A percentile compares a stretch with the other conserved stretches of the same genome.
Evolutionary conservation across 2,329 filamentous ascomycete species (phyloP).

Genomic region (Aspergillus latus): DNA sequence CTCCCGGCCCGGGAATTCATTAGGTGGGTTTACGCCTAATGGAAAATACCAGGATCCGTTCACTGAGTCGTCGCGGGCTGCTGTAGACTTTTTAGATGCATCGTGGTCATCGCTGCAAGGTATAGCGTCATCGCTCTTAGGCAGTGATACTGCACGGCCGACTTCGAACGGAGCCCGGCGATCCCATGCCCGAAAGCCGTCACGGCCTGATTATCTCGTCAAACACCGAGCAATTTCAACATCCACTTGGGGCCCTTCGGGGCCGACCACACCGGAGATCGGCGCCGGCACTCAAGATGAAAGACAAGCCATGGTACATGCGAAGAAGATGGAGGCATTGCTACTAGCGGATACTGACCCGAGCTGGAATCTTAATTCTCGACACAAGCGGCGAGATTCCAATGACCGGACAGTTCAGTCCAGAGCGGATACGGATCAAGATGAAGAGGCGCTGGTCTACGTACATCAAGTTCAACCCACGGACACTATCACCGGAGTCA

Average conservation of each 20-base stretch:
- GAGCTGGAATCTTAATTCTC: conserved; percentile 34
- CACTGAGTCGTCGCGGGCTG: conserved; percentile 27
- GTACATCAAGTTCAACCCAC: conserved; percentile 78
- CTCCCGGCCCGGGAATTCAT: conserved; percentile 25
- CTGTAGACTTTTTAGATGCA: conserved; percentile 44
- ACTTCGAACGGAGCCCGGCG: conserved; percentile 29
- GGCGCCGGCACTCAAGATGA: conserved; percentile 46
- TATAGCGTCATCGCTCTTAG: conserved; percentile 49
- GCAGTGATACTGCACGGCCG: conserved; percentile 37
- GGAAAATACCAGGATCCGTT: conserved; percentile 26
- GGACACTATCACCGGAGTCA: conserved; percentile 88
- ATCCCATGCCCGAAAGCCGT: conserved; percentile 37
- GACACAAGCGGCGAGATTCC: conserved; percentile 50
- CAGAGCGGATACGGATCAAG: conserved; percentile 50
- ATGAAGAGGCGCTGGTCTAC: conserved; percentile 80
- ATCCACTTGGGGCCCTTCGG: conserved; percentile 46
- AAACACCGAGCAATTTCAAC: conserved; percentile 26
- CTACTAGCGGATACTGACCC: conserved; percentile 45
- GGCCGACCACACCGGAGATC: conserved; percentile 30
- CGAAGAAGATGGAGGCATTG: conserved; percentile 49
- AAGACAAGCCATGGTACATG: conserved; percentile 46
- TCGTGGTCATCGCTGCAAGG: conserved; percentile 52
- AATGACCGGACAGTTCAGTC: conserved; percentile 34
- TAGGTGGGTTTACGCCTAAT: conserved; percentile 26
- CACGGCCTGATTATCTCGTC: conserved; percentile 35